Percentiles rank a stretch among this genome's conserved stretches.
Evolutionary conservation across 768 basidiomycete species (phyloP).

Genomic region (Albatrellus ellisii): DNA sequence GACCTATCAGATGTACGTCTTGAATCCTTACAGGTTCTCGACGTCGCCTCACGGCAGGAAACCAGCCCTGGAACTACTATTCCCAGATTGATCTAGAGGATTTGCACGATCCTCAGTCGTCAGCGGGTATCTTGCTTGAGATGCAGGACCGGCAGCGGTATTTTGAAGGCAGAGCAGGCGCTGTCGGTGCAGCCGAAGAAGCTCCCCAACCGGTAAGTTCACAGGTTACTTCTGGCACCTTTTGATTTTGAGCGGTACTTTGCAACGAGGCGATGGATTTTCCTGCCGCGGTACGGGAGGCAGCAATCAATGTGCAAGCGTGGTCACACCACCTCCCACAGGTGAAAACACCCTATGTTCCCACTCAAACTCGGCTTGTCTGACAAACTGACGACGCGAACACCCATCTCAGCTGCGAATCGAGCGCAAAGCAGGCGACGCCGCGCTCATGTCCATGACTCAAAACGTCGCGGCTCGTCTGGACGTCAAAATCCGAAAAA

Average conservation of each 20-base stretch:
- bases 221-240: background rate
- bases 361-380: too few species aligned
- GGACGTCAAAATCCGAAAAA: slow-evolving; percentile 51
- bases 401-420: slow-evolving; percentile 39
- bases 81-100: slow-evolving; percentile 77
- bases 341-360: slow-evolving; percentile 25
- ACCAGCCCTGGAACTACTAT: slow-evolving; percentile 20
- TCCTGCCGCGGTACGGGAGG: slow-evolving; percentile 31
- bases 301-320: slow-evolving; percentile 31
- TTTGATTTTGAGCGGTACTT: background rate
- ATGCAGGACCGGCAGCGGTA: slow-evolving; percentile 80
- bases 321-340: slow-evolving; percentile 49
- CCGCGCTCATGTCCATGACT: slow-evolving; percentile 63
- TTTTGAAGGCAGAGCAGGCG: slow-evolving; percentile 50
- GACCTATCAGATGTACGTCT: slow-evolving; percentile 30
- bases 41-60: background rate
- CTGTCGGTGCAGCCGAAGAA: slow-evolving; percentile 10
- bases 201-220: slow-evolving; percentile 15
- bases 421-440: slow-evolving; percentile 54
- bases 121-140: slow-evolving; percentile 64
- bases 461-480: slow-evolving; percentile 63
- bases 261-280: slow-evolving; percentile 32
- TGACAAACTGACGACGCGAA: background rate
- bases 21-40: background rate
- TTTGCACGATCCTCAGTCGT: slow-evolving; percentile 53